Conservation (phyloP, 2,329 filamentous ascomycete genomes). For the Pseudocercospora fijiensis region DNA sequence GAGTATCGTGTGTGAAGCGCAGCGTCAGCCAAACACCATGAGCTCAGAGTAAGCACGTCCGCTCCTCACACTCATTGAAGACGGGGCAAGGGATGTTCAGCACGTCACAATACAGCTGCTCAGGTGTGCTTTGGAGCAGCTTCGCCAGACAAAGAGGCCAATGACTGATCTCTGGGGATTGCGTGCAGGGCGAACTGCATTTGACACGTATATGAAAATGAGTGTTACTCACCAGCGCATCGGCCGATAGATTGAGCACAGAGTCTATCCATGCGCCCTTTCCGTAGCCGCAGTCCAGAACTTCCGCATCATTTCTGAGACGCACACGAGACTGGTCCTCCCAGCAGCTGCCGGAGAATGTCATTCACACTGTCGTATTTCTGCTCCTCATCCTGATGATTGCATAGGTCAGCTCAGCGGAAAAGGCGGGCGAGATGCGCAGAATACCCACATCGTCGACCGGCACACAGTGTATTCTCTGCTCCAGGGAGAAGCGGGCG, state of each 20-base stretch:
- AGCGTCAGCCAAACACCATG: not conserved
- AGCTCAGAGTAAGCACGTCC: not conserved
- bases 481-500: slow-evolving; percentile 29
- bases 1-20: not conserved
- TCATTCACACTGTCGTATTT: slow-evolving; percentile 33
- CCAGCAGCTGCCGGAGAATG: slow-evolving; percentile 31
- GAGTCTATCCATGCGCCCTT: slow-evolving; percentile 38
- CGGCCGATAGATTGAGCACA: slow-evolving; percentile 36
- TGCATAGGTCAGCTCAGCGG: slow-evolving; percentile 13
- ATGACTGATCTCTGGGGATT: not conserved
- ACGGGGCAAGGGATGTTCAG: not conserved
- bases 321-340: slow-evolving; percentile 21
- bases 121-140: not conserved
- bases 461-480: slow-evolving; percentile 35
- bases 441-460: slow-evolving; percentile 38
- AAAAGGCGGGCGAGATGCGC: not conserved
- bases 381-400: slow-evolving; percentile 32
- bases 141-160: not conserved
- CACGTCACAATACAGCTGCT: not conserved
- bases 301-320: slow-evolving; percentile 26
- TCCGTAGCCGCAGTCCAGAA: slow-evolving; percentile 39
- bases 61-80: not conserved
- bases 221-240: slow-evolving; percentile 14
- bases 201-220: not conserved
- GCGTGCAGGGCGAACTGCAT: not conserved